Evolutionary conservation across 2,329 filamentous ascomycete genomes (phyloP).

Genomic region (Penicillium sp.): DNA sequence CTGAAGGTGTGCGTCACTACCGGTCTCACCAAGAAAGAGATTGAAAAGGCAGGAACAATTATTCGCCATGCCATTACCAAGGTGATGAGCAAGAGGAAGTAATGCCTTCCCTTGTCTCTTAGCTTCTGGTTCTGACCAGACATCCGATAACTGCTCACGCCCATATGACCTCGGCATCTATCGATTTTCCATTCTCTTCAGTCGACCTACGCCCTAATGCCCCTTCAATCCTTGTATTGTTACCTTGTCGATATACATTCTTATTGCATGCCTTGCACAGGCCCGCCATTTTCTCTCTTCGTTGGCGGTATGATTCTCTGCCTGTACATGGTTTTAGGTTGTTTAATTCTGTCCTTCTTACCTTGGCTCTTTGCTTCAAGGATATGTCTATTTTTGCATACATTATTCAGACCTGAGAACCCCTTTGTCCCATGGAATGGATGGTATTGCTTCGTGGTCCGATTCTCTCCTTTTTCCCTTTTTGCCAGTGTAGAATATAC

Average conservation of each 20-base stretch:
- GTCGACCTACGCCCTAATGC: slow-evolving; percentile 22
- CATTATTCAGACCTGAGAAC: neutral
- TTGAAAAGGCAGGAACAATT: slow-evolving; percentile 84
- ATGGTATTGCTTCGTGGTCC: neutral
- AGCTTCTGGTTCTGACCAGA: slow-evolving; percentile 9
- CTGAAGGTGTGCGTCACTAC: slow-evolving; percentile 89
- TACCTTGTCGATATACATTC: slow-evolving; percentile 24
- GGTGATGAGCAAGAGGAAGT: slow-evolving; percentile 64
- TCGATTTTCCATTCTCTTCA: slow-evolving; percentile 10
- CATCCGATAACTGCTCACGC: slow-evolving; percentile 24
- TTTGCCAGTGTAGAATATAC: neutral
- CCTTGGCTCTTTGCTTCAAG: slow-evolving; percentile 4
- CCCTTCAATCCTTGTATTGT: slow-evolving; percentile 21
- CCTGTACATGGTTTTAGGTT: slow-evolving; percentile 21
- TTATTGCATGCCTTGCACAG: slow-evolving; percentile 24
- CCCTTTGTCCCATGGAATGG: neutral
- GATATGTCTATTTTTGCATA: slow-evolving; percentile 4
- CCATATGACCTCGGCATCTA: slow-evolving; percentile 17
- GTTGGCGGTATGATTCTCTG: slow-evolving; percentile 12
- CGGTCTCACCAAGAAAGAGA: slow-evolving; percentile 87
- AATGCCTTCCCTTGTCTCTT: slow-evolving; percentile 19
- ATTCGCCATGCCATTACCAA: slow-evolving; percentile 94
- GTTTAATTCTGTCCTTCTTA: slow-evolving; percentile 26
- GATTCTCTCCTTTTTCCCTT: neutral
- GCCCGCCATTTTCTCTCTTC: slow-evolving; percentile 13